Evolutionary conservation across 495 filamentous ascomycete genomes (phyloP).

Genomic region (Penicillium pulvis): DNA sequence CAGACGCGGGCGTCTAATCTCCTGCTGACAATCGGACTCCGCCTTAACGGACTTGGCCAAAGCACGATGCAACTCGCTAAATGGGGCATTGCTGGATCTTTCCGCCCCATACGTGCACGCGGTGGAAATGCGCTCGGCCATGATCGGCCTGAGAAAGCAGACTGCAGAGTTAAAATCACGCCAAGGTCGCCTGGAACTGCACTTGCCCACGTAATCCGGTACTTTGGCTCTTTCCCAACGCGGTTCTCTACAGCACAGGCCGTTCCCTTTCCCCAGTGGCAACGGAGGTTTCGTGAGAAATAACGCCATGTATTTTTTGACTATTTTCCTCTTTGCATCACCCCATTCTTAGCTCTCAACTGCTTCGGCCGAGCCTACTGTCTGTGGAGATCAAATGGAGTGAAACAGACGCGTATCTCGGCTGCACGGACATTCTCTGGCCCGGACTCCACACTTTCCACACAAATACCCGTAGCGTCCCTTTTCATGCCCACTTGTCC

Average conservation of each 20-base stretch:
- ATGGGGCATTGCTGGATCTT: slow-evolving; percentile 18
- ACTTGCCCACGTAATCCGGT: neutral
- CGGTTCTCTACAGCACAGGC: neutral
- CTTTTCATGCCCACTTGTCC: slow-evolving; percentile 15
- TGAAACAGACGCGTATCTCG: slow-evolving; percentile 50
- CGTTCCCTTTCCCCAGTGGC: neutral
- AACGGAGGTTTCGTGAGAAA: neutral
- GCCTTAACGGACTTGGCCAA: slow-evolving; percentile 20
- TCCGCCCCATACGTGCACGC: slow-evolving; percentile 13
- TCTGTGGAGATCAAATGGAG: slow-evolving; percentile 14
- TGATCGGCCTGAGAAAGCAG: slow-evolving; percentile 13
- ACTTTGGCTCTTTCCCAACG: neutral
- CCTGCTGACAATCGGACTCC: slow-evolving; percentile 16
- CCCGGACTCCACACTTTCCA: slow-evolving; percentile 25
- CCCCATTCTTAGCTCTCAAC: neutral
- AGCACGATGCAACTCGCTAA: slow-evolving; percentile 21
- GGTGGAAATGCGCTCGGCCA: slow-evolving; percentile 1
- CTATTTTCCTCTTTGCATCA: neutral
- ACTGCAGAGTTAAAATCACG: neutral
- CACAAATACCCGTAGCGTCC: slow-evolving; percentile 2
- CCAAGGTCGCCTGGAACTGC: slow-evolving; percentile 4
- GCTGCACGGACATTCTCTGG: slow-evolving; percentile 40
- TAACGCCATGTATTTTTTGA: neutral
- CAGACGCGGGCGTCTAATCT: slow-evolving; percentile 28
- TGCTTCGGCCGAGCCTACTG: slow-evolving; percentile 17